Base-by-base conservation (phyloP, 495 filamentous ascomycete species). In the Hyaloscypha hepaticicola region DNA sequence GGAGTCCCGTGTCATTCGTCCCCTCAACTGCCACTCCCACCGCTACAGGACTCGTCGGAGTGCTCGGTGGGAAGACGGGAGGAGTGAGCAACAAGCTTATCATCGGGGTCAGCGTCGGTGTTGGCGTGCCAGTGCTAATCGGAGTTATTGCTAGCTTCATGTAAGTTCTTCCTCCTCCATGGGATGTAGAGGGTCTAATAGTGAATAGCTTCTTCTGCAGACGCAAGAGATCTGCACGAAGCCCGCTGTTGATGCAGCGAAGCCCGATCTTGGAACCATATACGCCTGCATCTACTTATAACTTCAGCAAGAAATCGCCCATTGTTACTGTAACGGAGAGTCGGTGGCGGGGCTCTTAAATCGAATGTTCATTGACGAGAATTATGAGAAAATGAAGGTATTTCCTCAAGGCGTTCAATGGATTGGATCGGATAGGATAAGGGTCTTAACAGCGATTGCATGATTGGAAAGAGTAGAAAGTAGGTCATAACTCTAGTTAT, bases 101-200 rank as follows among this genome's bases (percentile, higher is more conserved):
- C 53, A 75, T 82, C 58, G 78, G 79, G 0, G 66, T 80, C 5
- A 72, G 72, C 55, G 74, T 82, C 26, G 79, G 79, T 9, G 51
- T 80, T 27, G 78, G 78, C 8, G 74, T 79, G 28, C 78, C 78
- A 2, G 70, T 73, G 31, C 55, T 82, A 16, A 66, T 70, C 5
- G 72, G 63, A n/a, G 45, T 78, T 41, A 50, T 73, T 60, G 55
- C 66, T 16, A 74, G 70, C 45, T 55, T 72, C 60, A 72, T 70
- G 79, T 80, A 72, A 73, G 78, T 74, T 34, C 21, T 50, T 50
- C 38, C 27, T 56, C 21, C 25, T 45, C 12, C 31, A 12, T 5
- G 31, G 5, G 19, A 45, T 45, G 38, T 8, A 19, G 9, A 11
- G 9, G 16, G 14, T 8, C 38, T 45, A 16, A 45, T 16, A 16